Evolutionary conservation across 208 protist species (phyloP), one percentile per base, ranked within the genome.

Genomic region (Leishmania gerbilli): DNA sequence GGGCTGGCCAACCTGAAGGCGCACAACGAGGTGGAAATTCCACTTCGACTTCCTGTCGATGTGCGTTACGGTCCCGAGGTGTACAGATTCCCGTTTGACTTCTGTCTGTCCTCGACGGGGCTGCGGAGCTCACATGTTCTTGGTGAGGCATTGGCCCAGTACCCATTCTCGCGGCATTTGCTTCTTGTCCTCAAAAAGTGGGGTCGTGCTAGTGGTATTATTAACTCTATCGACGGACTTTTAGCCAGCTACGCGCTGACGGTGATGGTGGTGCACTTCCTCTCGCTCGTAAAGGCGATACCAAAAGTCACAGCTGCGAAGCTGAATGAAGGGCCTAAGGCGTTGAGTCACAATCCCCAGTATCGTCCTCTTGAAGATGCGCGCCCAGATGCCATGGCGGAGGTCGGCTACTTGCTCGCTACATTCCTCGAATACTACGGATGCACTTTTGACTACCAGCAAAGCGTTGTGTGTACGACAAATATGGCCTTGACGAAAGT

Each of bases 211-310:
- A 91, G 92, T 84, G 93, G 92, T 1, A 89, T 95, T 75, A 78
- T 98, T 24, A 95, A 96, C 76, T 93, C 95, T 0, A 95, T 96
- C 72, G 95, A 98, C 79, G 95, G 95, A 15, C 87, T 98, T 76
- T 86, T 98, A 1, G 93, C 95, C 15, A 96, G 91, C 77, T 98
- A 98, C 68, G 93, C 92, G 1, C 47, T 97, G 40, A 97, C 92
- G 15, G 93, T 98, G 37, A 97, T 98, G 93, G 74, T 95, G 56
- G 87, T 89, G 64, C 95, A 98, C 84, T 97, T 95, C 79, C 79
- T 98, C 42, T 87, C 91, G 13, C 88, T 90, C 15, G 86, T 93
- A 40, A 81, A 89, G 27, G 81, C 88, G 19, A 80, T 98, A 60
- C 85, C 88, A n/a, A 89, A 90, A 87, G 76, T 97, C 15, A 86